These are phyloP conservation scores for Syncephalis fuscata DNA, from an alignment of 371 early-diverging fungal genomes.

Conservation along the genomic window DNA sequence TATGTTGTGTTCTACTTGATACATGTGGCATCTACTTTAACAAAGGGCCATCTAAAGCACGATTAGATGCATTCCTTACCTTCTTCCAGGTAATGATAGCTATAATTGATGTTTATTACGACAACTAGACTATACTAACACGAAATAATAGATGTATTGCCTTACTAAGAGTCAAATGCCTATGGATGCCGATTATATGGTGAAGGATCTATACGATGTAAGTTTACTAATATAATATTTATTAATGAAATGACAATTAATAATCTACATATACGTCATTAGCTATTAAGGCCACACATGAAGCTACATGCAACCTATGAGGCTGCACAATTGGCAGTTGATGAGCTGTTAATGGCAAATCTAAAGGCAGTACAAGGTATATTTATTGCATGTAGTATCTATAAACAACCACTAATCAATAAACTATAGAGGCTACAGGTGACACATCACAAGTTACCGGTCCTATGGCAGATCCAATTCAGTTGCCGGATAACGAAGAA, in stretches of 20 bases:
- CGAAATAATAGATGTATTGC: constrained; percentile 75
- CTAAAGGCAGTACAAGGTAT: constrained; percentile 25
- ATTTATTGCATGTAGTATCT: constrained; percentile 5
- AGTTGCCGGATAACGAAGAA: constrained; percentile 15
- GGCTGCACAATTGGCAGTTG: constrained; percentile 59
- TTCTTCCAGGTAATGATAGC: constrained; percentile 73
- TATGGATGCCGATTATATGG: constrained; percentile 76
- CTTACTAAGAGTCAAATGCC: constrained; percentile 64
- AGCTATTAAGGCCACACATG: constrained; percentile 43
- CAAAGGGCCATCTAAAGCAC: constrained; percentile 38
- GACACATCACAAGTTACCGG: too few relatives aligned
- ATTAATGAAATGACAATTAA: constrained; percentile 1
- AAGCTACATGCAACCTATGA: constrained; percentile 44
- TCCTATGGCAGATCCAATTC: too few relatives aligned
- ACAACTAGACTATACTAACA: too few relatives aligned
- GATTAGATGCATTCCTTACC: constrained; percentile 51
- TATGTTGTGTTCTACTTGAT: constrained; percentile 74
- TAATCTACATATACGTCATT: too few relatives aligned
- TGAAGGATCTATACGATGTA: constrained; percentile 61
- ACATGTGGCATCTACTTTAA: constrained; percentile 79
- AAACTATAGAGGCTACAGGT: too few relatives aligned
- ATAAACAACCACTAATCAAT: too few relatives aligned
- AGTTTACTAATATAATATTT: background rate
- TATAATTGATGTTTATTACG: too few relatives aligned
- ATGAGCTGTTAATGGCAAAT: constrained; percentile 29